Conservation (phyloP, 2,329 filamentous ascomycete genomes). For the Ophiostoma sp. region DNA sequence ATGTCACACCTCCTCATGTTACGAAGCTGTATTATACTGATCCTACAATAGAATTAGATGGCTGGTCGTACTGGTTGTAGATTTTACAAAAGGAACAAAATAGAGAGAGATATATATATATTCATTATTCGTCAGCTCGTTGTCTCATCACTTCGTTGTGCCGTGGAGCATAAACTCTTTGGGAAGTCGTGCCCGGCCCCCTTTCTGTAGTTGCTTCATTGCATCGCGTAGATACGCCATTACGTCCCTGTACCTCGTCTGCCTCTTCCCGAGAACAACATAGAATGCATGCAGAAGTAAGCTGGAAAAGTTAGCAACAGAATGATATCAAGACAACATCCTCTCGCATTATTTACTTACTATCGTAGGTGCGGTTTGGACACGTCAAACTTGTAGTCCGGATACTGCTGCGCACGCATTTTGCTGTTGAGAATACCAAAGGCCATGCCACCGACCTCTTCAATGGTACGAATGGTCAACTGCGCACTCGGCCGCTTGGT, state of each 20-base stretch:
- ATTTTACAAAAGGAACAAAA: not conserved
- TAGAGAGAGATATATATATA: not conserved
- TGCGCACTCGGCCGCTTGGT: slow-evolving; percentile 55
- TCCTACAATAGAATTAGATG: not conserved
- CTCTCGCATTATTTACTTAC: slow-evolving; percentile 46
- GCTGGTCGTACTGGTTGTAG: not conserved
- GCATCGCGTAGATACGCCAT: slow-evolving; percentile 66
- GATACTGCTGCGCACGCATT: slow-evolving; percentile 46
- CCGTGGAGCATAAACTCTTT: not conserved
- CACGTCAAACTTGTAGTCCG: slow-evolving; percentile 59
- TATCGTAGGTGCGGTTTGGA: slow-evolving; percentile 60
- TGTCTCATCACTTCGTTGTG: not conserved
- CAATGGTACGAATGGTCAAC: slow-evolving; percentile 67
- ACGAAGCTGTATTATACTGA: too few relatives aligned
- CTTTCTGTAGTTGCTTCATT: slow-evolving; percentile 40
- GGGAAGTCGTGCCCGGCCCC: slow-evolving; percentile 26
- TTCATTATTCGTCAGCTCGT: not conserved
- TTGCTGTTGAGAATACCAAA: slow-evolving; percentile 63
- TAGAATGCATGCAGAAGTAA: slow-evolving; percentile 70
- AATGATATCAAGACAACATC: not conserved
- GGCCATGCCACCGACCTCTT: slow-evolving; percentile 64
- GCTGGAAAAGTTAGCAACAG: slow-evolving; percentile 44
- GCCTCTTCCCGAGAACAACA: slow-evolving; percentile 66
- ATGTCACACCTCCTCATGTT: not conserved
- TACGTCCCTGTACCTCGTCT: slow-evolving; percentile 65